Percentiles rank a stretch among this genome's conserved stretches.
These are phyloP conservation scores for Metahyphopichia silvanorum DNA, from an alignment of 805 yeast genomes.

Conservation along the genomic window DNA sequence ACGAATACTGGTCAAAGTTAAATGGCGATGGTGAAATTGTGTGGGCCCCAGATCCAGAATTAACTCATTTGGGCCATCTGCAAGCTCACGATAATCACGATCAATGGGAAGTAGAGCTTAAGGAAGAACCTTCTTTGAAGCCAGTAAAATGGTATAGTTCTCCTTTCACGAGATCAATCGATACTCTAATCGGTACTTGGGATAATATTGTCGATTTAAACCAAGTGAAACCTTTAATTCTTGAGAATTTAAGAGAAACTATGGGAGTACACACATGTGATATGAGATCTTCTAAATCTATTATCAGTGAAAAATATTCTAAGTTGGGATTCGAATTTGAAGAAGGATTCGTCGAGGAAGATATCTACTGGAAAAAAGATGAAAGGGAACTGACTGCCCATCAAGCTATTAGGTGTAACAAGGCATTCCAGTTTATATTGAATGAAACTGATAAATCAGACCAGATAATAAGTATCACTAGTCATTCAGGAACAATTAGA, in stretches of 20 bases:
- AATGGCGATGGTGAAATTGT: constrained; percentile 44
- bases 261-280: constrained; percentile 52
- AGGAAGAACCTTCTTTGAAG: constrained; percentile 18
- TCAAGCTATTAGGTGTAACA: constrained; percentile 34
- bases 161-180: constrained; percentile 51
- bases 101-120: constrained; percentile 38
- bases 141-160: constrained; percentile 45
- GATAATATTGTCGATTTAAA: constrained; percentile 21
- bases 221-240: constrained; percentile 31
- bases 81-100: constrained; percentile 44
- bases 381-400: constrained; percentile 40
- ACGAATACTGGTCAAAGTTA: constrained; percentile 40
- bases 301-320: constrained; percentile 39
- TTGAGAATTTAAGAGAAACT: constrained; percentile 48
- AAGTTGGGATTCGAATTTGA: constrained; percentile 38
- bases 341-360: constrained; percentile 44
- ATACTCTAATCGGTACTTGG: constrained; percentile 50
- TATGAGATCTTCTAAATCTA: constrained; percentile 35
- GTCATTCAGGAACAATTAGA: constrained; percentile 50
- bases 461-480: constrained; percentile 39
- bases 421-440: constrained; percentile 35
- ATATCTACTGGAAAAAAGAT: constrained; percentile 36
- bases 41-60: constrained; percentile 53
- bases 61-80: constrained; percentile 42
- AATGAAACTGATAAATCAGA: constrained; percentile 13